Percentiles rank a stretch among this genome's conserved stretches.
These are phyloP conservation scores for Solanum verrucosum DNA, from an alignment of 257 asterid genomes.

Conservation along the genomic window DNA sequence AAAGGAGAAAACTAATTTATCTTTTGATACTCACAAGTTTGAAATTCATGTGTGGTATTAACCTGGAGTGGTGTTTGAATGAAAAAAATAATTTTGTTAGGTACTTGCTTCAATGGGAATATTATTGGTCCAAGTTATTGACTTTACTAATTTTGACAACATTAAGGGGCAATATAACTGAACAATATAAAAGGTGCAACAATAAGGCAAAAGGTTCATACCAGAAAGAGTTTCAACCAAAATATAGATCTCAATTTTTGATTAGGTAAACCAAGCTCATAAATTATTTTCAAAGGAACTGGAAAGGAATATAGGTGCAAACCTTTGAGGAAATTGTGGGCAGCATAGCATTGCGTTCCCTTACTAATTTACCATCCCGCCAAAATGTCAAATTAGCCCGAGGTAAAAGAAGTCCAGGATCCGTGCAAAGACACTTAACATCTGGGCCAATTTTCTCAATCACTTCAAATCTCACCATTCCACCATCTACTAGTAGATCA, in stretches of 20 bases:
- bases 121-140: neutral
- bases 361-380: slow-evolving; percentile 91
- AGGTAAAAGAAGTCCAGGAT: slow-evolving; percentile 91
- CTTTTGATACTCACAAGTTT: neutral
- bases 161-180: neutral
- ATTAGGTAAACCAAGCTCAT: neutral
- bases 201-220: neutral
- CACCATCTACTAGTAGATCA: slow-evolving; percentile 96
- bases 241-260: neutral
- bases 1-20: neutral
- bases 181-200: neutral
- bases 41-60: neutral
- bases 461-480: slow-evolving; percentile 99
- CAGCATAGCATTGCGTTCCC: slow-evolving; percentile 98
- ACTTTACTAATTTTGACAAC: neutral
- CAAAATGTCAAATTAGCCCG: slow-evolving; percentile 96
- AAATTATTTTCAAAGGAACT: neutral
- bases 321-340: slow-evolving; percentile 98
- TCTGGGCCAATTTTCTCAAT: slow-evolving; percentile 96
- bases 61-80: neutral
- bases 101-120: neutral
- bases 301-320: slow-evolving; percentile 2
- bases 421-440: slow-evolving; percentile 91
- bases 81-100: neutral
- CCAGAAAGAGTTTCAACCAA: neutral